Evolutionary conservation across 2,329 filamentous ascomycete species (phyloP).

Genomic region (Gnomoniopsis sp.): DNA sequence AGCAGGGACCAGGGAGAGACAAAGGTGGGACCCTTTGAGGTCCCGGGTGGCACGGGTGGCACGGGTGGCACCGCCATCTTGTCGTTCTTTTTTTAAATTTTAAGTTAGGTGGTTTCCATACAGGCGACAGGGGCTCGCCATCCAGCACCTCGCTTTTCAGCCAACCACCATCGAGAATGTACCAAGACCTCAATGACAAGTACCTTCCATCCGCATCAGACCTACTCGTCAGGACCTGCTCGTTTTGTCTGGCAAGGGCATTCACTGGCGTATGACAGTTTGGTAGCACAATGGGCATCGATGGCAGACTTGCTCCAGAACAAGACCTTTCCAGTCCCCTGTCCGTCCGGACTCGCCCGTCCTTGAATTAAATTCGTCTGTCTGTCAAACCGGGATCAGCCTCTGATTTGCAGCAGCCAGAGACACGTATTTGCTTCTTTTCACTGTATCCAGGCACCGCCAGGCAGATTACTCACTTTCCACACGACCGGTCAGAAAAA

Average conservation of each 20-base stretch:
- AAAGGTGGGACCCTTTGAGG: neutral
- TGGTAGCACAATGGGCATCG: slow-evolving; percentile 2
- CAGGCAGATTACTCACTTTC: neutral
- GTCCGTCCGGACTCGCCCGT: neutral
- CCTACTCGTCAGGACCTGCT: slow-evolving; percentile 1
- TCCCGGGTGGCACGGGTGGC: no score
- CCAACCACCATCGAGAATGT: slow-evolving; percentile 6
- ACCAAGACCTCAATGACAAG: no score
- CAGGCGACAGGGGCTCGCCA: neutral
- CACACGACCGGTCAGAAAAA: neutral
- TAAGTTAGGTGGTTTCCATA: slow-evolving; percentile 10
- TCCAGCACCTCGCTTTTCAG: slow-evolving; percentile 11
- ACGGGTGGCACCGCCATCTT: slow-evolving; percentile 18
- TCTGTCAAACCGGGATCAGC: slow-evolving; percentile 4
- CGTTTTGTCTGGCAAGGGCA: slow-evolving; percentile 3
- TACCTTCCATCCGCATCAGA: slow-evolving; percentile 17
- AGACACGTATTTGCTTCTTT: neutral
- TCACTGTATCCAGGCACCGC: neutral
- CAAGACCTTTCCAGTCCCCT: neutral
- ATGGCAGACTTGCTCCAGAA: neutral
- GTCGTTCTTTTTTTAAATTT: slow-evolving; percentile 20
- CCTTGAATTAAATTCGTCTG: slow-evolving; percentile 14
- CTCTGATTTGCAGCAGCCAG: slow-evolving; percentile 14
- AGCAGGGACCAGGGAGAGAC: neutral
- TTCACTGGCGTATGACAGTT: neutral